Evolutionary conservation across 2,329 filamentous ascomycete genomes (phyloP), one percentile per base, ranked within the genome.

Genomic region (Fusarium nelsonii): DNA sequence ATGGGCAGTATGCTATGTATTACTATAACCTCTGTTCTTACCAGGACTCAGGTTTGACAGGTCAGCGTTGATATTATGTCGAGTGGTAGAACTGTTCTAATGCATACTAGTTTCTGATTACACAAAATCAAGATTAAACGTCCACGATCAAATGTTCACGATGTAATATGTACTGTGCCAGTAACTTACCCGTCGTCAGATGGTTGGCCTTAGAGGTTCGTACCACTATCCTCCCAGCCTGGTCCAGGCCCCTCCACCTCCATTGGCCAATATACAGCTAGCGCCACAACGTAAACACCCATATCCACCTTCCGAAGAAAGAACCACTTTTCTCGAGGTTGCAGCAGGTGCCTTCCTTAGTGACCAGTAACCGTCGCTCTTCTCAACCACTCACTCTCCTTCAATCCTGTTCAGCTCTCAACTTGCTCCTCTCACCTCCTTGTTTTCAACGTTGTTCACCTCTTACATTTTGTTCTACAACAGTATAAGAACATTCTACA

Each of bases 341-440:
- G 49, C 40, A 69, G 39, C 55, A 67, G 46, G 41, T 69, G 65
- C 65, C 65, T 66, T 45, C 50, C 28, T 37, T 50, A 34, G 65
- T 64, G 45, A 62, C 65, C 56, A 51, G 63, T 66, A 40, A 56
- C 63, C 51, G 33, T 58, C 50, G 46, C 46, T 57, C 55, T 43
- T 63, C 44, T 55, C 53, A 44, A 65, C 60, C 54, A 57, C 63
- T 58, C 54, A 57, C 63, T 56, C 54, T 46, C 55, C 62, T 51
- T 54, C 49, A 48, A 48, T 34, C 50, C 46, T 33, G 33, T 45
- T 50, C 52, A 36, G 30, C 32, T 53, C 36, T 53, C 34, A 61
- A 61, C 33, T 33, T 57, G n/a, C 41, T 63, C 46, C 44, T 70
- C 65, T 37, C 39, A 54, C 50, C 53, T 30, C 59, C 51, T 36